Evolutionary conservation across 345 rosid species (phyloP).

Genomic region (Salix exigua): DNA sequence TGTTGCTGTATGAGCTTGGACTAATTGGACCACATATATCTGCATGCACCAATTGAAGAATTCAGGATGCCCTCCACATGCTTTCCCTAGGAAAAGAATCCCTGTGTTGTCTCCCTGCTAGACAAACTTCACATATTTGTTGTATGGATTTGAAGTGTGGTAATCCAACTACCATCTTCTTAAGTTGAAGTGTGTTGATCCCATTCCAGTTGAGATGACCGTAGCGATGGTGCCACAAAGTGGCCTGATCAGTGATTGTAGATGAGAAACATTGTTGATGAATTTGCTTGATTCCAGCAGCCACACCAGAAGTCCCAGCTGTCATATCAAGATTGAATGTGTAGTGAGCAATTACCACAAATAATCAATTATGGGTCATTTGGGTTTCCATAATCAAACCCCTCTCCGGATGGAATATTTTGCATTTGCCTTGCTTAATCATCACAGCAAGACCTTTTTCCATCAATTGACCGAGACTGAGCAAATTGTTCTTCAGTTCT

Average conservation of each 20-base stretch:
- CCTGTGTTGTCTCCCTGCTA: not conserved
- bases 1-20: not conserved
- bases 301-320: no score
- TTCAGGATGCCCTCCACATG: not conserved
- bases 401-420: not conserved
- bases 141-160: not conserved
- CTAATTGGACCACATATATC: not conserved
- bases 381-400: not conserved
- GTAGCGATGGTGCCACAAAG: not conserved
- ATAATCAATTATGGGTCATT: not conserved
- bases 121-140: not conserved
- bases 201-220: slow-evolving; percentile 8
- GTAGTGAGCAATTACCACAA: not conserved
- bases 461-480: not conserved
- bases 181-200: not conserved
- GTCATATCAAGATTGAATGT: not conserved
- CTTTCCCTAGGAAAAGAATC: not conserved
- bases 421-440: not conserved
- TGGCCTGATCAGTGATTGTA: no score
- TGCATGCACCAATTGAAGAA: not conserved
- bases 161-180: not conserved
- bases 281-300: no score
- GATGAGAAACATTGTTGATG: no score
- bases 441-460: not conserved
- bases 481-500: not conserved